Evolutionary conservation across 1,284 basidiomycete genomes (phyloP), one percentile per base, ranked within the genome.

Genomic region (Naganishia liquefaciens): DNA sequence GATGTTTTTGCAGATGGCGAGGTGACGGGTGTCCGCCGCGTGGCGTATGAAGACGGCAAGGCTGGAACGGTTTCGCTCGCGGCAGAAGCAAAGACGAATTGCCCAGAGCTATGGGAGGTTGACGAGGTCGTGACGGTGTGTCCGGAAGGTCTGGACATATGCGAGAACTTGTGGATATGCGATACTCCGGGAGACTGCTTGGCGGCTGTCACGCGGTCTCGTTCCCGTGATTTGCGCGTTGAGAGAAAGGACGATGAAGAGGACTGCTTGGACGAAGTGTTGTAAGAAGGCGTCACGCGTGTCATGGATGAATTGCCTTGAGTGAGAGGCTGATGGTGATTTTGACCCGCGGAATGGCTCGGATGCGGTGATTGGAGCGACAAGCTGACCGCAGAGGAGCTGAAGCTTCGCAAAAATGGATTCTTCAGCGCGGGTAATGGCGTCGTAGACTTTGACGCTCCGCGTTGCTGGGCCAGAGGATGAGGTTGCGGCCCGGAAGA

Each of bases 351-450:
- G 25, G 27, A n/a, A 10, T 53, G 51, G 23, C 15, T 49, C 69
- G 0, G 76, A 73, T 11, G 73, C 71, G 63, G 71, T 67, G 60
- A 62, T 62, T 5, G 71, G 68, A 5, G 73, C 69, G 19, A 73
- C 70, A 13, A 73, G 74, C 53, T 74, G 70, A 64, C 75, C 75
- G 28, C 74, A 63, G 15, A 71, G 71, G 51, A 60, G 52, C 64
- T 65, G 51, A 65, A 58, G 51, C 62, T 64, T 23, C 50, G 51
- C 40, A 37, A 55, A 25, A 67, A 67, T 21, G 66, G 66, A 40
- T 67, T 67, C 37, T 52, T 39, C 51, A 67, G 33, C 7, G 66
- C 66, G 1, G 66, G 66, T 28, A 62, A 30, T n/a, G 68, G 66
- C 49, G 53, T 9, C 42, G 53, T 28, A 39, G 33, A 33, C 54